A percentile compares a stretch with the other conserved stretches of the same genome.
These are phyloP conservation scores for Acanthamoeba royreba DNA, from an alignment of 208 protist genomes.

Conservation along the genomic window DNA sequence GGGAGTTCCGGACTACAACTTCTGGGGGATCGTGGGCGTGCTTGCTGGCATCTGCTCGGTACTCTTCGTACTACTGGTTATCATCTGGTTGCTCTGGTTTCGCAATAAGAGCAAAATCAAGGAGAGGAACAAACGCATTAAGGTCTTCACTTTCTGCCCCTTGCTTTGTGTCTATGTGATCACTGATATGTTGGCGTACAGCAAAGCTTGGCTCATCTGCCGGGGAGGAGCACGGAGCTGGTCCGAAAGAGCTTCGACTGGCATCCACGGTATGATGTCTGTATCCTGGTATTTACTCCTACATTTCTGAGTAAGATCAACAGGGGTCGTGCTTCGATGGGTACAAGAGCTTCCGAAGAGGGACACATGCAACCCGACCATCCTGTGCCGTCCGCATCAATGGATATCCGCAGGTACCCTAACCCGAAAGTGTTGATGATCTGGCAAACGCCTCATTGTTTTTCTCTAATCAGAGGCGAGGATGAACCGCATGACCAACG, in stretches of 20 bases:
- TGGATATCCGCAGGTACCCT: too few species aligned
- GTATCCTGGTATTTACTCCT: neutral
- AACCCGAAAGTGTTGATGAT: too few species aligned
- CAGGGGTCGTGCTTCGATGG: neutral
- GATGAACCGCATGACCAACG: too few species aligned
- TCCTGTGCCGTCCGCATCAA: too few species aligned
- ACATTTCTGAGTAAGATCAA: neutral
- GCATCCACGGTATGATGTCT: neutral
- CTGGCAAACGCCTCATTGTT: too few species aligned
- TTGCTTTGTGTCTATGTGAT: neutral
- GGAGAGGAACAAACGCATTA: neutral
- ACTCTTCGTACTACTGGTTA: neutral
- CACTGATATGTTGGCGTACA: neutral
- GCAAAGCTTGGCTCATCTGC: neutral
- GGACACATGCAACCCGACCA: too few species aligned
- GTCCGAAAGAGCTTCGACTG: slow-evolving; percentile 16
- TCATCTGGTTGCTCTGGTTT: neutral
- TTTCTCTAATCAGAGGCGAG: too few species aligned
- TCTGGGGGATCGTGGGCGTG: neutral
- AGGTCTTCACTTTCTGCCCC: neutral
- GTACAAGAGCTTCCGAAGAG: neutral
- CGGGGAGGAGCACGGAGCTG: neutral
- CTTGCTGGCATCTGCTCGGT: neutral
- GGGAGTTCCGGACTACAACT: neutral
- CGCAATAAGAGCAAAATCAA: neutral